These are phyloP conservation scores for Rubus idaeus DNA, from an alignment of 306 rosid species.

Conservation along the genomic window DNA sequence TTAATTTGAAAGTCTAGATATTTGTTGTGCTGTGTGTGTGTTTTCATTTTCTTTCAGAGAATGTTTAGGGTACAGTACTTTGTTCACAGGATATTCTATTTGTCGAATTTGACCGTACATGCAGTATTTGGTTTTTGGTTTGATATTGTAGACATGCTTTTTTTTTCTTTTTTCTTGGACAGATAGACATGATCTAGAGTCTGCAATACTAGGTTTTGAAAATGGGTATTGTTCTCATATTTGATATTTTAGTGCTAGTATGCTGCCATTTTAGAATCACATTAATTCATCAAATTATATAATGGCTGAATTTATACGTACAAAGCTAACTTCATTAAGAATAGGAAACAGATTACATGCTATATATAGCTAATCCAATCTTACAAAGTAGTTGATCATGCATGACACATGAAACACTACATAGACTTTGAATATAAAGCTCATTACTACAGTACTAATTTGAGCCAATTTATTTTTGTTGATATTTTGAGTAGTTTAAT, in stretches of 20 bases:
- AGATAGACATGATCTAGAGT: background rate
- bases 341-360: conserved; percentile 54
- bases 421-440: conserved; percentile 40
- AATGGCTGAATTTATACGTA: conserved; percentile 16
- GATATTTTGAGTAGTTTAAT: conserved; percentile 26
- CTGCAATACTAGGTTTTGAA: background rate
- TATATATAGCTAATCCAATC: conserved; percentile 49
- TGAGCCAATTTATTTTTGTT: conserved; percentile 57
- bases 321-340: conserved; percentile 61
- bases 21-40: background rate
- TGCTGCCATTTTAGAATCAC: background rate
- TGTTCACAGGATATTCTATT: conserved; percentile 12
- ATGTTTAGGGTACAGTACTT: conserved; percentile 7
- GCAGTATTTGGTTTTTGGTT: conserved; percentile 19
- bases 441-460: conserved; percentile 33
- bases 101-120: background rate
- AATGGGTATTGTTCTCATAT: background rate
- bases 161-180: no score
- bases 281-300: background rate
- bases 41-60: background rate
- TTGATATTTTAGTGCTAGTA: background rate
- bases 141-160: background rate
- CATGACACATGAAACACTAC: conserved; percentile 37
- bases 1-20: background rate
- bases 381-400: conserved; percentile 46